A percentile compares a stretch with the other conserved stretches of the same genome.
Conservation (phyloP, 495 filamentous ascomycete species). For the Podospora comata region DNA sequence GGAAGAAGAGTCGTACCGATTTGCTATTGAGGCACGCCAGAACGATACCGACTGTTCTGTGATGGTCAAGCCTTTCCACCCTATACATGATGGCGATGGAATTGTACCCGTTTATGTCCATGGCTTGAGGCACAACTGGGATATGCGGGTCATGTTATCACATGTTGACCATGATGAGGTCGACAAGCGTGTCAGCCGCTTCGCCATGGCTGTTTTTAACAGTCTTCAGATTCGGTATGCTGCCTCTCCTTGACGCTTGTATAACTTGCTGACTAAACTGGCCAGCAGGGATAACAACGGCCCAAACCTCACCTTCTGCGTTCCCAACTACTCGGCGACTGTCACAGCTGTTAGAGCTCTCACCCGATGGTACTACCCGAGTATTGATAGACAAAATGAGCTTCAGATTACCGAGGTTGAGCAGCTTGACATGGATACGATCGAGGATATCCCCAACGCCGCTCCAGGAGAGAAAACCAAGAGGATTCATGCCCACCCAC, state of each 20-base stretch:
- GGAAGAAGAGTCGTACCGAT: constrained; percentile 14
- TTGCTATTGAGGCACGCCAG: constrained; percentile 53
- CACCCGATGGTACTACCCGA: constrained; percentile 28
- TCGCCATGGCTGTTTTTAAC: constrained; percentile 33
- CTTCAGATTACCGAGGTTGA: constrained; percentile 46
- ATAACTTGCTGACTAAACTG: not conserved
- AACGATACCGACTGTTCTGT: constrained; percentile 34
- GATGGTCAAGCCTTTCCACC: constrained; percentile 20
- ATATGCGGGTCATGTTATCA: constrained; percentile 36
- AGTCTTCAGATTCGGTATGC: constrained; percentile 41
- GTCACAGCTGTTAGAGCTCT: constrained; percentile 35
- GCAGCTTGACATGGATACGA: constrained; percentile 27
- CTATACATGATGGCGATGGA: not conserved
- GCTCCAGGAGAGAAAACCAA: constrained; percentile 4
- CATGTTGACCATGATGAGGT: constrained; percentile 23
- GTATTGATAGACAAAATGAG: constrained; percentile 18
- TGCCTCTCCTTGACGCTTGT: not conserved
- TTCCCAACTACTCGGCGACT: constrained; percentile 18
- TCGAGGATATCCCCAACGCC: not conserved
- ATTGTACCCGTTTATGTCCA: constrained; percentile 36
- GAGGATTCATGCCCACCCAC: constrained; percentile 3
- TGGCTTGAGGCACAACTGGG: constrained; percentile 42
- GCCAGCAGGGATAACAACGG: constrained; percentile 2
- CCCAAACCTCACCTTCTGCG: constrained; percentile 28
- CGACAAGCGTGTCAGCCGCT: constrained; percentile 25